Evolutionary conservation across 768 basidiomycete genomes (phyloP), one percentile per base, ranked within the genome.

Genomic region (Russula olivacea): DNA sequence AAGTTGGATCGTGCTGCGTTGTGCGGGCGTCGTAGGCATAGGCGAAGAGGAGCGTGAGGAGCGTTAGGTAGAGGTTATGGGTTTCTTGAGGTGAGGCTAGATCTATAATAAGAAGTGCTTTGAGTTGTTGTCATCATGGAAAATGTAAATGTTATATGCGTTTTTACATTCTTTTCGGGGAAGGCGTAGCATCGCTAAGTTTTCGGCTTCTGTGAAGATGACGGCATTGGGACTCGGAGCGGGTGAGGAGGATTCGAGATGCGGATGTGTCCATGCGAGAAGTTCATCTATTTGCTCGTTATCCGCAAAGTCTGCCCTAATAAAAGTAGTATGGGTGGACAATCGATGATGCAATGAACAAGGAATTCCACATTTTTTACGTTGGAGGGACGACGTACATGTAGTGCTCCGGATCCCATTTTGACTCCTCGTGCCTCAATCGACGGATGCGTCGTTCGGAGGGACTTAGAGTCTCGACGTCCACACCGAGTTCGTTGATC

Each of bases 321-420:
- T 41, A 50, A 65, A 25, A 67, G 48, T 4, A 32, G 28, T 3
- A 17, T 10, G 54, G 14, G 17, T 52, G 63, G 23, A 55, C 40
- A 56, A 50, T 38, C 5, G n/a, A 34, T n/a, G 12, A 21, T 51
- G 56, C 32, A 43, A 56, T 43, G 45, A 47, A 34, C 55, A 21
- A 15, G 12, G 36, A 11, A 12, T 36, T 36, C 12, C 36, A 30
- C 14, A 12, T 34, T 12, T 36, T 36, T 36, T 12, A 11, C 12
- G 36, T 36, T 4, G 36, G 36, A 36, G 36, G 36, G 36, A 36
- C n/a, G 59, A 57, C 83, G 58, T 73, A 91, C 91, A 91, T 86
- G 71, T 93, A 93, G 74, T 93, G 78, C 68, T 92, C 90, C 69
- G 84, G 85, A 68, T 93, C 86, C 81, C 86, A 94, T 73, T 91